A percentile compares a stretch with the other conserved stretches of the same genome.
These are phyloP conservation scores for Lineolata rhizophorae DNA, from an alignment of 495 filamentous ascomycete species.

Conservation along the genomic window DNA sequence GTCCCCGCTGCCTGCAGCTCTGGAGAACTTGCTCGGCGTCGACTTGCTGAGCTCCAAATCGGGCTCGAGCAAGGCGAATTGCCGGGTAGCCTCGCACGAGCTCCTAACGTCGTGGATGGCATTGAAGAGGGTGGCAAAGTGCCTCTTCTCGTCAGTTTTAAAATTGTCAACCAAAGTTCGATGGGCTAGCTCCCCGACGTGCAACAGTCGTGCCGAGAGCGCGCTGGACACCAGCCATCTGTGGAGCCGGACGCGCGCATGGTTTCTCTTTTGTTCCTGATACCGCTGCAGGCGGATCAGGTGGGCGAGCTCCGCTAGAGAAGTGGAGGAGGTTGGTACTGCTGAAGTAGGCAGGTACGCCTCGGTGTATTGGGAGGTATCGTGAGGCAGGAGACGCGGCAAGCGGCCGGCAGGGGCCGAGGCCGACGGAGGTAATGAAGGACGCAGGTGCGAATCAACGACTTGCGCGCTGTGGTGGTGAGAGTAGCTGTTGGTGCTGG, in stretches of 20 bases:
- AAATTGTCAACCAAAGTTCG: slow-evolving; percentile 72
- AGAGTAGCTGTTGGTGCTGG: too few relatives aligned
- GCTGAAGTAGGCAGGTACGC: slow-evolving; percentile 16
- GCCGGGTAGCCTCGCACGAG: slow-evolving; percentile 51
- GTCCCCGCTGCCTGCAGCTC: too few relatives aligned
- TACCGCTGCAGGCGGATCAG: slow-evolving; percentile 47
- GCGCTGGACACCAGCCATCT: slow-evolving; percentile 37
- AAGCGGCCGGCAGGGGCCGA: slow-evolving; percentile 22
- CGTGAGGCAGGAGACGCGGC: slow-evolving; percentile 19
- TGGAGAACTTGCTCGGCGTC: neutral
- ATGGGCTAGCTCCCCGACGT: slow-evolving; percentile 56
- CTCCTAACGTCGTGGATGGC: slow-evolving; percentile 73
- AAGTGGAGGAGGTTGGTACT: slow-evolving; percentile 27
- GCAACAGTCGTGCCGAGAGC: slow-evolving; percentile 56
- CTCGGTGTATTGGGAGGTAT: slow-evolving; percentile 19
- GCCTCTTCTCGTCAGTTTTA: slow-evolving; percentile 72
- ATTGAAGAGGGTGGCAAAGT: slow-evolving; percentile 71
- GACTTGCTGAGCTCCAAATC: slow-evolving; percentile 33
- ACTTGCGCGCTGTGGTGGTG: too few relatives aligned
- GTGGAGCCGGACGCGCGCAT: slow-evolving; percentile 43
- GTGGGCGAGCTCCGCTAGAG: slow-evolving; percentile 48
- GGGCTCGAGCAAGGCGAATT: slow-evolving; percentile 44
- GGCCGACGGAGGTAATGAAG: too few relatives aligned
- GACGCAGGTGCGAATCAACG: too few relatives aligned
- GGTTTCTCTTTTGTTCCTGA: slow-evolving; percentile 47